phyloP scores from a whole-genome alignment of 805 yeast genomes.

The Candida oleophila region DNA sequence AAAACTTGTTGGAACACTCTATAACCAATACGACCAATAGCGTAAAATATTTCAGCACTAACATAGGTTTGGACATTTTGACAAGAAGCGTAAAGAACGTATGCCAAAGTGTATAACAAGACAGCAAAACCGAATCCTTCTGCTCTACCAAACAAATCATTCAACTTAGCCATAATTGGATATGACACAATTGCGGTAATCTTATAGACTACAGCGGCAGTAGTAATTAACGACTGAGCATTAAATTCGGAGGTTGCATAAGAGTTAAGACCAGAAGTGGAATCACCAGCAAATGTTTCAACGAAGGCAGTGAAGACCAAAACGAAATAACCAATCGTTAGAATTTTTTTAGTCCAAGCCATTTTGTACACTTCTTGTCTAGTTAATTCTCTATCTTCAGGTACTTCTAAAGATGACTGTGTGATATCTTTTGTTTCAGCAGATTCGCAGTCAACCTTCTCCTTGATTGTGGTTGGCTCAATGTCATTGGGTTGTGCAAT shows the following conservation, averaged over 20 bases:
- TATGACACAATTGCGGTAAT: conserved; percentile 37
- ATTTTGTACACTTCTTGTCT: not conserved
- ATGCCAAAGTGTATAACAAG: conserved; percentile 32
- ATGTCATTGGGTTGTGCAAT: too few relatives aligned
- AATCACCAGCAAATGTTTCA: conserved; percentile 26
- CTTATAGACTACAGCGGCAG: conserved; percentile 37
- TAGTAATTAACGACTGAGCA: conserved; percentile 39
- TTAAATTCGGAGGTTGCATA: conserved; percentile 40
- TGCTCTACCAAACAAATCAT: conserved; percentile 42
- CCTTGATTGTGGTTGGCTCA: not conserved
- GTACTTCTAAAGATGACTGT: not conserved
- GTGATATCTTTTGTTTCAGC: not conserved
- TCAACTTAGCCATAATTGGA: conserved; percentile 39
- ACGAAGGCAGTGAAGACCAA: conserved; percentile 23
- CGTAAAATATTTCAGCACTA: conserved; percentile 34
- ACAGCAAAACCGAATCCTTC: conserved; percentile 32
- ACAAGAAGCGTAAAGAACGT: conserved; percentile 35
- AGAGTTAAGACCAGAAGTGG: conserved; percentile 14
- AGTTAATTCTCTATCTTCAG: not conserved
- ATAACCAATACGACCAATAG: conserved; percentile 38
- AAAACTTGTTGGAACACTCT: conserved; percentile 32
- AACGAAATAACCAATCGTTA: conserved; percentile 19
- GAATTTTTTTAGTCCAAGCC: conserved; percentile 16
- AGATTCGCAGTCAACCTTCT: not conserved
- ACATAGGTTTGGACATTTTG: conserved; percentile 33